Evolutionary conservation across 2,329 filamentous ascomycete species (phyloP).

Genomic region (Aureobasidium sp.): DNA sequence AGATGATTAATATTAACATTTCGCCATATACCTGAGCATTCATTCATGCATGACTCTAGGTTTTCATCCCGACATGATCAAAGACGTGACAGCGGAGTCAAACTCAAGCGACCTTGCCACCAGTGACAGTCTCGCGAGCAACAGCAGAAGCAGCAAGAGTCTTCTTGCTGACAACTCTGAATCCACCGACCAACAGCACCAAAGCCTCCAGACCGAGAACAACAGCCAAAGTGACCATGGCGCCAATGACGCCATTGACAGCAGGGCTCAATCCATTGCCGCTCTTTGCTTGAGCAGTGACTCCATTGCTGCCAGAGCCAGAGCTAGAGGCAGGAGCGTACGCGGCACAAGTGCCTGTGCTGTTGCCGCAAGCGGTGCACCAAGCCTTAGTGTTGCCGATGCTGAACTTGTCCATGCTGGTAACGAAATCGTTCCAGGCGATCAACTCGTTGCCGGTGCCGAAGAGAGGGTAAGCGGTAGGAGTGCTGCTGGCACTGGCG

Average conservation of each 20-base stretch:
- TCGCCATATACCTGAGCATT: too few species aligned
- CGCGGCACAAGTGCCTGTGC: conserved; percentile 57
- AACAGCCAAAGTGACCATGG: conserved; percentile 60
- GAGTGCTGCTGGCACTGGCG: conserved; percentile 37
- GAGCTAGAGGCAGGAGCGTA: conserved; percentile 30
- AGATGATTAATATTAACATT: too few species aligned
- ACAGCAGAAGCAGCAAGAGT: conserved; percentile 24
- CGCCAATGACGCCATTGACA: conserved; percentile 75
- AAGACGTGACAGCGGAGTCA: too few species aligned
- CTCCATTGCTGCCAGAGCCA: conserved; percentile 19
- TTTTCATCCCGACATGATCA: too few species aligned
- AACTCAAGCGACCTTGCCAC: conserved; percentile 8
- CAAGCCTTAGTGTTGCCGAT: conserved; percentile 59
- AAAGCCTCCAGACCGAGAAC: conserved; percentile 51
- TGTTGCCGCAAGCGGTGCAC: conserved; percentile 71
- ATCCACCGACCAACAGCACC: conserved; percentile 49
- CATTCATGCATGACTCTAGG: too few species aligned
- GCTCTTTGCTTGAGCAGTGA: conserved; percentile 20
- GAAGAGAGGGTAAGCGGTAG: conserved; percentile 53
- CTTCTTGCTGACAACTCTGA: conserved; percentile 53
- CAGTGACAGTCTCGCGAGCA: neutral
- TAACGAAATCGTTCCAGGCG: conserved; percentile 62
- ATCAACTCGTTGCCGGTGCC: conserved; percentile 50
- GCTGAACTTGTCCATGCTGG: conserved; percentile 58
- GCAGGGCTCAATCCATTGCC: conserved; percentile 53